Evolutionary conservation across 108 stramenopile genomes (phyloP).

Genomic region (Cylindrotheca closterium): DNA sequence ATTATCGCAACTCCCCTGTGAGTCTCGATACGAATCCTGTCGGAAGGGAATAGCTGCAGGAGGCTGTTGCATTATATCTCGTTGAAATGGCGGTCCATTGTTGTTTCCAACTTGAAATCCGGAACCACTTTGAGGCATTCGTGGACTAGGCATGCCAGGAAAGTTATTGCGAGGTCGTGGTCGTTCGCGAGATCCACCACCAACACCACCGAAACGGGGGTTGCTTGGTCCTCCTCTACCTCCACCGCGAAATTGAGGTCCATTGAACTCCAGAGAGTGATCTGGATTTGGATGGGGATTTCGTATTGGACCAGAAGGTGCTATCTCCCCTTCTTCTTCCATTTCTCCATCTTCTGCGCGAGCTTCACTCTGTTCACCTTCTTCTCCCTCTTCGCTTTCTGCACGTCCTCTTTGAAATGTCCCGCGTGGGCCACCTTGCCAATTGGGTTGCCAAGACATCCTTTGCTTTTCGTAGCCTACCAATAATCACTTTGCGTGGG

Average conservation of each 20-base stretch:
- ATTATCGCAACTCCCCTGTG: neutral
- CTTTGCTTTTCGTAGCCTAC: neutral
- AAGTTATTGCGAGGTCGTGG: neutral
- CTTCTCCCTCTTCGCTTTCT: constrained; percentile 17
- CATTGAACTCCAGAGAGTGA: too few relatives aligned
- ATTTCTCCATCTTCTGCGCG: neutral
- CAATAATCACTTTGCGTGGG: too few relatives aligned
- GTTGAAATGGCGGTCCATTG: neutral
- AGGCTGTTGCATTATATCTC: neutral
- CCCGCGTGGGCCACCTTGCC: constrained; percentile 14
- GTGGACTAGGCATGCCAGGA: neutral
- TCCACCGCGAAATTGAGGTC: constrained; percentile 1
- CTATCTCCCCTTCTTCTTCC: constrained; percentile 12
- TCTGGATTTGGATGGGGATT: too few relatives aligned
- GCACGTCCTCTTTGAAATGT: constrained; percentile 11
- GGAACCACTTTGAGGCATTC: neutral
- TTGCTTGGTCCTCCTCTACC: neutral
- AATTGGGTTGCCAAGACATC: constrained; percentile 28
- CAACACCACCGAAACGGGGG: neutral
- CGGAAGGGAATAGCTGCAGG: neutral
- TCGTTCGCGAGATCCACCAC: neutral
- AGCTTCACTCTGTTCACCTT: constrained; percentile 18
- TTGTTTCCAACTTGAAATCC: neutral
- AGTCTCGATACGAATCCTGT: neutral
- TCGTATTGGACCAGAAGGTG: constrained; percentile 2